A percentile compares a stretch with the other conserved stretches of the same genome.
Evolutionary conservation across 2,329 filamentous ascomycete genomes (phyloP).

Genomic region (Ramichloridium luteum): DNA sequence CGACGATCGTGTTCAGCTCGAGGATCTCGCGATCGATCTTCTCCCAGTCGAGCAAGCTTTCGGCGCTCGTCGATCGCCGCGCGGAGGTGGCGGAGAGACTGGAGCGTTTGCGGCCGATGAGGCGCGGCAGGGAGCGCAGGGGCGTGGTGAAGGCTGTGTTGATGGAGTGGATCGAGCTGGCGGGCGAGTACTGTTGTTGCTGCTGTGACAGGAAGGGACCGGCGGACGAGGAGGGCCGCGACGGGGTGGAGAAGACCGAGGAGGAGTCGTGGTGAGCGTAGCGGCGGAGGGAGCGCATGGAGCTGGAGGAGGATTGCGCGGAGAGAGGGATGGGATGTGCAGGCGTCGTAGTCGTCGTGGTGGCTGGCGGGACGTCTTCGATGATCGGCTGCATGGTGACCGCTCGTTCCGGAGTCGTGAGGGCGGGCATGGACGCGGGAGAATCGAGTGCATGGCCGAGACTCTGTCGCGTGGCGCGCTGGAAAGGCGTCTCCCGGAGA

Average conservation of each 20-base stretch:
- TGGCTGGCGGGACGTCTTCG: neutral
- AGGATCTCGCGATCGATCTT: conserved; percentile 36
- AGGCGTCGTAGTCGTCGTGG: conserved; percentile 3
- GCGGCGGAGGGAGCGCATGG: conserved; percentile 27
- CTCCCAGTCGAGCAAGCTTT: conserved; percentile 23
- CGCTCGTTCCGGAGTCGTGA: neutral
- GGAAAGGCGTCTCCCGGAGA: conserved; percentile 8
- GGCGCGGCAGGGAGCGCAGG: neutral
- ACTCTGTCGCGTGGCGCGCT: neutral
- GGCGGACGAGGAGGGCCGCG: conserved; percentile 10
- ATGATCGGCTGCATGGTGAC: neutral
- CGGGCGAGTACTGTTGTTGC: too few species aligned
- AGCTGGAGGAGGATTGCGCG: conserved; percentile 16
- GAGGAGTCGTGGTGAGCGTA: conserved; percentile 16
- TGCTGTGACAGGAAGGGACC: too few species aligned
- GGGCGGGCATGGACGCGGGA: neutral
- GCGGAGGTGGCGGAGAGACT: conserved; percentile 11
- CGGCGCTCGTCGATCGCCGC: conserved; percentile 13
- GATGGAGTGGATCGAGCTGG: too few species aligned
- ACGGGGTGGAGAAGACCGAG: conserved; percentile 6
- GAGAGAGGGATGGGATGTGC: conserved; percentile 7
- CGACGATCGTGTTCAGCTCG: conserved; percentile 38
- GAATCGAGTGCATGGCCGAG: neutral
- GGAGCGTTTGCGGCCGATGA: conserved; percentile 19
- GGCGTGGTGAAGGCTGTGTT: neutral